Evolutionary conservation across 306 rosid species (phyloP), one percentile per base, ranked within the genome.

Genomic region (Sicyos baderoa): DNA sequence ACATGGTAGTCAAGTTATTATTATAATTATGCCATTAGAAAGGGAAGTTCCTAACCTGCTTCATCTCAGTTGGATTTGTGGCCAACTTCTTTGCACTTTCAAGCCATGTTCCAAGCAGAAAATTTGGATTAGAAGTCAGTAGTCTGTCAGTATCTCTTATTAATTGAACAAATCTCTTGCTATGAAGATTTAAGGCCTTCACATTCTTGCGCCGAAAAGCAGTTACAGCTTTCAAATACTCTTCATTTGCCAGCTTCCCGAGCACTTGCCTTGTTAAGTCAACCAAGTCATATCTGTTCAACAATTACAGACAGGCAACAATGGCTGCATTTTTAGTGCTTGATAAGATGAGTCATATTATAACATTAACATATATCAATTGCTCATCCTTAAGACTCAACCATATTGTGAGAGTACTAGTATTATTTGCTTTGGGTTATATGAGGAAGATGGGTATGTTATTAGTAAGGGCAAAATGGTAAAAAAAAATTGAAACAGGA

Each of bases 61-160:
- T 82, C 72, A 50, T 56, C 84, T 89, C 98, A 0, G 35, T 32
- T 74, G 87, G 87, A 76, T 83, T 85, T 69, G 61, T 57, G 56
- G 96, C 94, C 29, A 84, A 68, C 71, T 80, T 88, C 56, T 88
- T 93, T 54, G 98, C 91, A 78, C 88, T 88, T 80, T 85, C 85
- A 37, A 93, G 96, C 96, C 98, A 93, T 23, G 94, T 93, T 81
- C 96, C 98, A 58, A 93, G 81, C 68, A 93, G 84, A 71, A 87
- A 93, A 69, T 88, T 89, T 76, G 85, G 86, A 70, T 93, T 88
- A 9, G 96, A 86, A 72, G 93, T 91, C 68, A 93, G 98, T 73
- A 89, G 76, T 23, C 60, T 53, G 64, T 93, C 93, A 27, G 88
- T 87, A 85, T 93, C 98, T 82, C 81, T 81, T 59, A 89, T 84